Evolutionary conservation across 371 early-diverging fungal genomes (phyloP).

Genomic region (Massospora cicadina): DNA sequence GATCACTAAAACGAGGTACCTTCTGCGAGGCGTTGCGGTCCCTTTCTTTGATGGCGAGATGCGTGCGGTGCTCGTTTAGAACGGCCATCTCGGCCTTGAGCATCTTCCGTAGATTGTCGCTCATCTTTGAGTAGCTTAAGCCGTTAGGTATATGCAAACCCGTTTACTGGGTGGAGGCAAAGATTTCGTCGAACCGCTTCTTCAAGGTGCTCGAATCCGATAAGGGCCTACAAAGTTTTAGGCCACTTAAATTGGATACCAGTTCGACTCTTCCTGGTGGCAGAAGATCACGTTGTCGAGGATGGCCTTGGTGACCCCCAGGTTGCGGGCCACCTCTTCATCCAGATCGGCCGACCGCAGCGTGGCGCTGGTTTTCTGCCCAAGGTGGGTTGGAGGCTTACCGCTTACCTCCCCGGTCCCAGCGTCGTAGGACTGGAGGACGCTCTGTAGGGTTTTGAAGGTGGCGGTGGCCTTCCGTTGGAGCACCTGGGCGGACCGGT

Average conservation of each 20-base stretch:
- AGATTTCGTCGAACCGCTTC: conserved; percentile 99
- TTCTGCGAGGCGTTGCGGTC: conserved; percentile 57
- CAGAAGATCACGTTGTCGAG: conserved; percentile 98
- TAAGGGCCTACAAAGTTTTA: conserved; percentile 72
- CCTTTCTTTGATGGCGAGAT: conserved; percentile 41
- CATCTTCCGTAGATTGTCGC: conserved; percentile 62
- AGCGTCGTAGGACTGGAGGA: conserved; percentile 39
- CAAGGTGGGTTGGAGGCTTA: conserved; percentile 1
- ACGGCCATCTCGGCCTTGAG: conserved; percentile 52
- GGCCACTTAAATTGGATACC: too few relatives aligned
- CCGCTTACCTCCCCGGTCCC: conserved; percentile 32
- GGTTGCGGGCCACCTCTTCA: conserved; percentile 57
- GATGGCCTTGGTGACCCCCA: conserved; percentile 85
- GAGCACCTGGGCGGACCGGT: conserved; percentile 62
- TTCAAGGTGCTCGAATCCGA: conserved; percentile 81
- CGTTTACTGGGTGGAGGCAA: conserved; percentile 68
- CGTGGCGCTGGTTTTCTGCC: conserved; percentile 46
- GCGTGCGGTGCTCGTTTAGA: conserved; percentile 40
- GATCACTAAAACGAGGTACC: conserved; percentile 16
- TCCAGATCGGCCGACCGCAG: conserved; percentile 79
- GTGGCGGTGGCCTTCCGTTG: conserved; percentile 38
- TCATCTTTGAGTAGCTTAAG: conserved; percentile 64
- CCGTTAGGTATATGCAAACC: conserved; percentile 9
- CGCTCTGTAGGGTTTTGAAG: conserved; percentile 76
- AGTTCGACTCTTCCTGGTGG: conserved; percentile 98